Evolutionary conservation across 176 grass and related monocot species (phyloP).

Genomic region (Neostapfia colusana): DNA sequence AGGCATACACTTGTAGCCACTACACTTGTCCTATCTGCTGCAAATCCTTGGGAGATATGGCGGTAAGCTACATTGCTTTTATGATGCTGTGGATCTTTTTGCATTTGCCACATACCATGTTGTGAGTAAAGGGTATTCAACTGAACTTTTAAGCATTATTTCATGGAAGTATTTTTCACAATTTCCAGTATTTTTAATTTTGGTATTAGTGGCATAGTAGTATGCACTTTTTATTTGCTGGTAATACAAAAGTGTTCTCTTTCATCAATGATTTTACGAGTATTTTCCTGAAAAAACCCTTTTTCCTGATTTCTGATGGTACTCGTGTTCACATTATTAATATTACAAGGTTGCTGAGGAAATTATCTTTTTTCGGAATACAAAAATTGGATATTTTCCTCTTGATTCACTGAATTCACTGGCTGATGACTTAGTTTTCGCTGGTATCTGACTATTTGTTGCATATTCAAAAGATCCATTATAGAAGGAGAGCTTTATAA

Average conservation of each 20-base stretch:
- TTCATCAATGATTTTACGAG: conserved; percentile 3
- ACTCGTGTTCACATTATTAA: neutral
- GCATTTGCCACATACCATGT: conserved; percentile 7
- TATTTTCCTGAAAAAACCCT: neutral
- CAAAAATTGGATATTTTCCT: too few relatives aligned
- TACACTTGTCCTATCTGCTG: conserved; percentile 97
- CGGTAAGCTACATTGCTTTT: conserved; percentile 54
- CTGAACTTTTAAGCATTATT: conserved; percentile 15
- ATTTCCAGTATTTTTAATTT: conserved; percentile 15
- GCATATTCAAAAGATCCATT: conserved; percentile 9
- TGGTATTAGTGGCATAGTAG: neutral
- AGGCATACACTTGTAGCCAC: conserved; percentile 99
- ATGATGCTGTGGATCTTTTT: conserved; percentile 15
- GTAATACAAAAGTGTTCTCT: neutral
- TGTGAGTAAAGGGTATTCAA: conserved; percentile 9
- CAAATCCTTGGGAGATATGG: conserved; percentile 99
- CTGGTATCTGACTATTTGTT: conserved; percentile 7
- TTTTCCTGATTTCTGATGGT: neutral
- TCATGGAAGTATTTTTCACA: conserved; percentile 3
- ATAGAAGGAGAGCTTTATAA: conserved; percentile 2
- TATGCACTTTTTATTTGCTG: conserved; percentile 9
- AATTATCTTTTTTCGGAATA: neutral
- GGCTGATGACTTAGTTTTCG: conserved; percentile 2
- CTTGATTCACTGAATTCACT: neutral
- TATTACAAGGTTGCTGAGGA: neutral